phyloP scores from a whole-genome alignment of 306 rosid species.

The Vigna nakashimae region DNA sequence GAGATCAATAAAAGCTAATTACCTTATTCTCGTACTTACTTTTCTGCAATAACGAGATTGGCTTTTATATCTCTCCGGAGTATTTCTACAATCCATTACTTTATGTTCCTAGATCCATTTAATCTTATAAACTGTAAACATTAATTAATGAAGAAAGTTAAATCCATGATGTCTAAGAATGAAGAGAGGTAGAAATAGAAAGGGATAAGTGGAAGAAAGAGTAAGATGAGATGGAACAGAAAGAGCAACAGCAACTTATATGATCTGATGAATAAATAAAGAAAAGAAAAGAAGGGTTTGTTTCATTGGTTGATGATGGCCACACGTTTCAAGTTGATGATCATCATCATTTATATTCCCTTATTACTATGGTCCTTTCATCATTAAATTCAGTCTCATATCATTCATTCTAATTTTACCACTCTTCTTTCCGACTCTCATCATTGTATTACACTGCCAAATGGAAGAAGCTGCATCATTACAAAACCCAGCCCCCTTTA shows the following conservation, averaged over 20 bases:
- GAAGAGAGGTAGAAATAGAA: neutral
- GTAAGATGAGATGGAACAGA: neutral
- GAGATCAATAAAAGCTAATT: neutral
- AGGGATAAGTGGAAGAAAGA: no score
- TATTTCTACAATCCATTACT: constrained; percentile 16
- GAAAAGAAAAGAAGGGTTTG: constrained; percentile 7
- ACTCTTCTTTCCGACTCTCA: constrained; percentile 48
- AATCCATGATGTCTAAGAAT: no score
- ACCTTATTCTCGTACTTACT: neutral
- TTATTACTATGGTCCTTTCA: constrained; percentile 48
- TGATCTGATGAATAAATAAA: constrained; percentile 37
- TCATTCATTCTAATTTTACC: constrained; percentile 24
- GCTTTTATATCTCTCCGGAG: neutral
- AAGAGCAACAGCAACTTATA: constrained; percentile 35
- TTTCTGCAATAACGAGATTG: neutral
- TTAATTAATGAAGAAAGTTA: no score
- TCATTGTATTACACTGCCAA: constrained; percentile 38
- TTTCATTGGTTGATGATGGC: constrained; percentile 83
- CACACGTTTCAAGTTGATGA: constrained; percentile 68
- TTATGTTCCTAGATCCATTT: neutral
- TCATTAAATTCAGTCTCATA: constrained; percentile 40
- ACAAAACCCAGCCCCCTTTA: constrained; percentile 30
- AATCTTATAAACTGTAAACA: no score
- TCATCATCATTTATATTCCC: constrained; percentile 53
- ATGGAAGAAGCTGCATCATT: constrained; percentile 42